Base-by-base conservation (phyloP, 805 yeast genomes). In the Metschnikowia santaceciliae region DNA sequence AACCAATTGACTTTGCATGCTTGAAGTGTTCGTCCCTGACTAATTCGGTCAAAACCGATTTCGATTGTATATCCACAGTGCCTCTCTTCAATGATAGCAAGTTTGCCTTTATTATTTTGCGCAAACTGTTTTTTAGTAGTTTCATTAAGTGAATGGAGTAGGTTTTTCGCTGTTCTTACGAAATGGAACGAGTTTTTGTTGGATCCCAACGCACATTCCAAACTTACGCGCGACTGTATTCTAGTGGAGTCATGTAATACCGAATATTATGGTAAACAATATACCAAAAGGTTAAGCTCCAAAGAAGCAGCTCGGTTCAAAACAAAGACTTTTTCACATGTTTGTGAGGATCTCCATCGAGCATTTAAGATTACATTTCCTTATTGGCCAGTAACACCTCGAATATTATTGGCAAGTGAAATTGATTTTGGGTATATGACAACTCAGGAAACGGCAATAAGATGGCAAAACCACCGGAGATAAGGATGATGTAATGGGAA, bases 1-100 rank as follows among this genome's bases (percentile, higher is more conserved):
- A 61, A 0, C 86, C 96, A 2, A 90, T 64, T 3, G 64, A 71
- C 8, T 61, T 58, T 0, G 90, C 80, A 0, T 55, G 47, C 47
- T 63, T 55, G 57, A 82, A 83, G 39, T 64, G 70, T 0, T 72
- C 68, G 33, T 58, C 48, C 2, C 54, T 36, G 20, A 54, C 19
- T n/a, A 75, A 39, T 11, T 54, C 50, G 0, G 55, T 42, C 8
- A 53, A 52, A 3, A 72, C 63, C 11, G 48, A 35, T 1, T 22
- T 33, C 1, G 77, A 70, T 52, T 73, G 77, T 3, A 22, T 3
- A 0, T 32, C 22, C 15, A 71, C 42, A 1, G 60, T 48, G 3
- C 55, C 54, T 8, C 47, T 51, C 0, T 61, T 35, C 6, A 71
- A 46, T 13, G 39, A 19, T 4, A 35, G 44, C 7, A 72, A 56